A percentile compares a stretch with the other conserved stretches of the same genome.
Evolutionary conservation across 768 basidiomycete species (phyloP).

Genomic region (Mycena capillaripes): DNA sequence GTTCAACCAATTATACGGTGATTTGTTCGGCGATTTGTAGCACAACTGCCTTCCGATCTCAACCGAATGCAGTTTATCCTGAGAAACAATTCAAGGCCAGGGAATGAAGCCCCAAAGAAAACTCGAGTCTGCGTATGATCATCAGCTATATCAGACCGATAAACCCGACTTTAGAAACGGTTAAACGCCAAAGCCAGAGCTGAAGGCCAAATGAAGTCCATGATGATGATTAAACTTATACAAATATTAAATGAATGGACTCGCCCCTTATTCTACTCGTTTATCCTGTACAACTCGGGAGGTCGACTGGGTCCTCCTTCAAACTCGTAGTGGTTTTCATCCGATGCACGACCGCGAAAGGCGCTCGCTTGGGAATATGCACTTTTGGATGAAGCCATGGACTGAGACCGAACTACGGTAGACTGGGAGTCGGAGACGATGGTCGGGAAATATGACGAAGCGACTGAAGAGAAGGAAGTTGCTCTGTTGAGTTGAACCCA

Average conservation of each 20-base stretch:
- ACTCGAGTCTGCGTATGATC: too few relatives aligned
- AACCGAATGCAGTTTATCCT: too few relatives aligned
- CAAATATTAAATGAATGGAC: not conserved
- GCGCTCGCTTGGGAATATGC: constrained; percentile 32
- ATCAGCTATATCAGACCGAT: too few relatives aligned
- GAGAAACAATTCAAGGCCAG: too few relatives aligned
- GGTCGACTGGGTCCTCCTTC: constrained; percentile 22
- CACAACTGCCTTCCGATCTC: too few relatives aligned
- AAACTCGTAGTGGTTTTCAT: not conserved
- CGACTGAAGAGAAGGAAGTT: not conserved
- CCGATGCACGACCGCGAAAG: not conserved
- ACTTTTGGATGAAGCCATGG: constrained; percentile 27
- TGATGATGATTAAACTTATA: too few relatives aligned
- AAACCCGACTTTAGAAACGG: too few relatives aligned
- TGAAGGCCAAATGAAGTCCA: not conserved
- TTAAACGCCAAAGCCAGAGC: too few relatives aligned
- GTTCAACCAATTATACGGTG: too few relatives aligned
- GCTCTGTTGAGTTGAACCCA: constrained; percentile 23
- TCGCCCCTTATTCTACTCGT: constrained; percentile 9
- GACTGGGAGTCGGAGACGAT: not conserved
- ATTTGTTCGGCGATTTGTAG: too few relatives aligned
- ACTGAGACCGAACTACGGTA: constrained; percentile 8
- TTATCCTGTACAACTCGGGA: constrained; percentile 23
- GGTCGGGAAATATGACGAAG: constrained; percentile 2
- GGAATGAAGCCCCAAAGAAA: too few relatives aligned